Conservation (phyloP, 2,329 filamentous ascomycete species). For the Alternaria novae-zelandiae region DNA sequence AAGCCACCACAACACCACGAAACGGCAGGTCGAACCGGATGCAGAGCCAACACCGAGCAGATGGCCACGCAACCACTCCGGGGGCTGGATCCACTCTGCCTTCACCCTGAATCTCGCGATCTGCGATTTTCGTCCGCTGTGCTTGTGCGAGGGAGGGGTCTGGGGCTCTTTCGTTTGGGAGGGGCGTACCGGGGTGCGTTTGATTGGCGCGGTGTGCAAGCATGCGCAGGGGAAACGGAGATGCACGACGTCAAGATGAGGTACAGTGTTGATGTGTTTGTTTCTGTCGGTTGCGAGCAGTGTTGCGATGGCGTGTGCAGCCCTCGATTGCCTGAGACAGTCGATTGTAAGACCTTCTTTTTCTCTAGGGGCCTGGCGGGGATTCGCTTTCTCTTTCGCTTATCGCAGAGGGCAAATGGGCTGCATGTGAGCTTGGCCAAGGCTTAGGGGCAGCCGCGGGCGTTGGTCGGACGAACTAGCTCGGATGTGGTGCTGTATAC, state of each 20-base stretch:
- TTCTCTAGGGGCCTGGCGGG: background rate
- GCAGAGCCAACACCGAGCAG: constrained; percentile 4
- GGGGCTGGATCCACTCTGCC: constrained; percentile 3
- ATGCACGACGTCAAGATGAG: background rate
- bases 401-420: background rate
- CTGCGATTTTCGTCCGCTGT: constrained; percentile 15
- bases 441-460: background rate
- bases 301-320: background rate
- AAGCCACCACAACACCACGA: background rate
- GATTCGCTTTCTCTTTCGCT: constrained; percentile 2
- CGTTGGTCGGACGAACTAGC: constrained; percentile 2
- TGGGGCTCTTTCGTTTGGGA: background rate
- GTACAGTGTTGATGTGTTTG: background rate
- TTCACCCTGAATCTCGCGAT: constrained; percentile 6
- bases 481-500: background rate
- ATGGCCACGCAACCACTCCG: background rate
- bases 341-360: background rate
- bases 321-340: background rate
- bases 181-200: background rate
- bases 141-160: background rate
- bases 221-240: background rate
- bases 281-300: background rate
- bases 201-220: background rate
- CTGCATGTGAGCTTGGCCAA: background rate
- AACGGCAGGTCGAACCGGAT: constrained; percentile 1